Percentiles rank a stretch among this genome's conserved stretches.
phyloP scores from a whole-genome alignment of 2,329 filamentous ascomycete genomes.

The Xylaria sp. region DNA sequence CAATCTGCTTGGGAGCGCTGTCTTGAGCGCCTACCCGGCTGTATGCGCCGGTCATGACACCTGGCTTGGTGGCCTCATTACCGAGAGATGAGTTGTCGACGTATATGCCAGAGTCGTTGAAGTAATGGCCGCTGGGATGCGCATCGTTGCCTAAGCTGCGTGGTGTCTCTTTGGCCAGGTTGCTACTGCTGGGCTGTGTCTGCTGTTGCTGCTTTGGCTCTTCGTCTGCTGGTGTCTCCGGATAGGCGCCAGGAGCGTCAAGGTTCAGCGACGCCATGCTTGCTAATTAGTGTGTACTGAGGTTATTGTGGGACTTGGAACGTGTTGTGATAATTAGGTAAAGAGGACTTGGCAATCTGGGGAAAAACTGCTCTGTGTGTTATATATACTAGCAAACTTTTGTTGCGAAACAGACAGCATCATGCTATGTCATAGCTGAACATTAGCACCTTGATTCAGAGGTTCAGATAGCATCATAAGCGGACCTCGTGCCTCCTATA shows the following conservation, averaged over 20 bases:
- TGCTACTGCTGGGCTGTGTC: neutral
- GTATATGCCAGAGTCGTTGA: neutral
- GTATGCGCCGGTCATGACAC: slow-evolving; percentile 43
- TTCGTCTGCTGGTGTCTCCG: slow-evolving; percentile 32
- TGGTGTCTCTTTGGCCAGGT: slow-evolving; percentile 12
- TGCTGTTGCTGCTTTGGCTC: slow-evolving; percentile 20
- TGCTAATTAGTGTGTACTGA: neutral
- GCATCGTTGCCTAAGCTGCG: neutral
- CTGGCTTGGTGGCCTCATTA: slow-evolving; percentile 30
- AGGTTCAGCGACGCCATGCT: slow-evolving; percentile 39
- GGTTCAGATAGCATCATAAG: slow-evolving; percentile 23
- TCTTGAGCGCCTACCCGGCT: slow-evolving; percentile 34
- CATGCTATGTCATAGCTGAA: slow-evolving; percentile 29
- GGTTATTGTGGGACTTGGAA: neutral
- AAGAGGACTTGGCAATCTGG: neutral
- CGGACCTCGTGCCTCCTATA: neutral
- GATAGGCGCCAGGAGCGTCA: slow-evolving; percentile 41
- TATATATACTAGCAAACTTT: slow-evolving; percentile 12
- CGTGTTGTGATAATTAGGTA: neutral
- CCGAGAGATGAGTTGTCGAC: slow-evolving; percentile 8
- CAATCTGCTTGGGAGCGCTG: neutral
- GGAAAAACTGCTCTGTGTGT: neutral
- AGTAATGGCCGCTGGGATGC: neutral
- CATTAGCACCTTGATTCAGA: slow-evolving; percentile 1
- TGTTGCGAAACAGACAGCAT: neutral